These are phyloP conservation scores for Thelephora aurantiotincta DNA, from an alignment of 768 basidiomycete genomes.

Conservation along the genomic window DNA sequence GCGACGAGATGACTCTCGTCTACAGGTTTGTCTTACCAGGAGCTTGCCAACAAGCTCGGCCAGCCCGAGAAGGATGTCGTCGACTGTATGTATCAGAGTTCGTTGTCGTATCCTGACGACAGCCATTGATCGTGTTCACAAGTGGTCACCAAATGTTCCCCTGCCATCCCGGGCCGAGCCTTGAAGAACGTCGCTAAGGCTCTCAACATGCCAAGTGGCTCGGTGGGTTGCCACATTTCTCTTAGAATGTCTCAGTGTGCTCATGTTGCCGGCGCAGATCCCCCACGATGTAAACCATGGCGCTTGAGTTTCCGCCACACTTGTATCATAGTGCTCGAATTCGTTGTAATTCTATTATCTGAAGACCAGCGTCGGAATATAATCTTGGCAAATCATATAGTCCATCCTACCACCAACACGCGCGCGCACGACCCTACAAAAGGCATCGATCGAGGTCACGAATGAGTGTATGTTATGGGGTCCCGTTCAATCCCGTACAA, in stretches of 20 bases:
- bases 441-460: too few relatives aligned
- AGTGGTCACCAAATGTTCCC: neutral
- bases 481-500: too few relatives aligned
- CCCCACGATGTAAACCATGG: neutral
- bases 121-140: neutral
- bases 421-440: too few relatives aligned
- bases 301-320: neutral
- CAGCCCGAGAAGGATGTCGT: conserved; percentile 31
- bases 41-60: conserved; percentile 33
- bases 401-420: too few relatives aligned
- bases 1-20: neutral
- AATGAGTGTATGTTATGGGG: too few relatives aligned
- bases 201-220: neutral
- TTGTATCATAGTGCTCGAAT: neutral
- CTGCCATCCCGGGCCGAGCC: neutral
- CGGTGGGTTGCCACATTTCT: neutral
- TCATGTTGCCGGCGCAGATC: neutral
- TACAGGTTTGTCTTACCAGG: conserved; percentile 31
- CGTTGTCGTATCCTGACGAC: neutral
- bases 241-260: neutral
- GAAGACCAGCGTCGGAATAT: too few relatives aligned
- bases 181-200: neutral
- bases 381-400: too few relatives aligned
- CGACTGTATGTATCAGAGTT: conserved; percentile 28
- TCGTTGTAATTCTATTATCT: too few relatives aligned